phyloP scores from a whole-genome alignment of 2,329 filamentous ascomycete species.

The Hypomyces perniciosus region DNA sequence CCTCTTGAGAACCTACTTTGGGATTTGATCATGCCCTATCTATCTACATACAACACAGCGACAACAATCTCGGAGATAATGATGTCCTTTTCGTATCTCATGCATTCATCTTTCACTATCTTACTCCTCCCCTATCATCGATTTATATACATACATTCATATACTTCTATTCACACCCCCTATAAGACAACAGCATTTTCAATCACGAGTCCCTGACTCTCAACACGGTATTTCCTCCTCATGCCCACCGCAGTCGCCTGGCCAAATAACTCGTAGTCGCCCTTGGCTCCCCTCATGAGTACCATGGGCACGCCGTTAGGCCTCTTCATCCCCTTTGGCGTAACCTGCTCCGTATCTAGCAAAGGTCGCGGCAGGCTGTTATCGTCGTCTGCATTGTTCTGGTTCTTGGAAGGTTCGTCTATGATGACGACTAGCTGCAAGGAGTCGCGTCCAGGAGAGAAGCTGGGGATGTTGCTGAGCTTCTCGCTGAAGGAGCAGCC shows the following conservation, averaged over 20 bases:
- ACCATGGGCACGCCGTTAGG: conserved; percentile 74
- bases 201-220: conserved; percentile 74
- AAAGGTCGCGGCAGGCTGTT: conserved; percentile 51
- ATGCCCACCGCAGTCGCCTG: conserved; percentile 65
- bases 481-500: conserved; percentile 82
- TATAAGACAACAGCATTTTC: conserved; percentile 65
- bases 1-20: too few relatives aligned
- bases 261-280: conserved; percentile 54
- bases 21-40: background rate
- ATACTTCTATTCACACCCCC: background rate
- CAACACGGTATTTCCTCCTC: conserved; percentile 70
- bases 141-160: background rate
- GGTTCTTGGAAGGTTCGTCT: conserved; percentile 21
- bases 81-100: too few relatives aligned
- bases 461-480: conserved; percentile 75
- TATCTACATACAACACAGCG: too few relatives aligned
- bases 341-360: conserved; percentile 68
- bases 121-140: background rate
- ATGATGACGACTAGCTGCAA: conserved; percentile 81
- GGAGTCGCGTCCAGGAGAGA: conserved; percentile 51
- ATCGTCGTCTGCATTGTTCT: conserved; percentile 40
- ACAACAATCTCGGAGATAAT: too few relatives aligned
- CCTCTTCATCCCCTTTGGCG: conserved; percentile 61
- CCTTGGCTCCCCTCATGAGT: conserved; percentile 68
- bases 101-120: too few relatives aligned